Base-by-base conservation (phyloP, 768 basidiomycete species). In the Cystofilobasidium macerans region DNA sequence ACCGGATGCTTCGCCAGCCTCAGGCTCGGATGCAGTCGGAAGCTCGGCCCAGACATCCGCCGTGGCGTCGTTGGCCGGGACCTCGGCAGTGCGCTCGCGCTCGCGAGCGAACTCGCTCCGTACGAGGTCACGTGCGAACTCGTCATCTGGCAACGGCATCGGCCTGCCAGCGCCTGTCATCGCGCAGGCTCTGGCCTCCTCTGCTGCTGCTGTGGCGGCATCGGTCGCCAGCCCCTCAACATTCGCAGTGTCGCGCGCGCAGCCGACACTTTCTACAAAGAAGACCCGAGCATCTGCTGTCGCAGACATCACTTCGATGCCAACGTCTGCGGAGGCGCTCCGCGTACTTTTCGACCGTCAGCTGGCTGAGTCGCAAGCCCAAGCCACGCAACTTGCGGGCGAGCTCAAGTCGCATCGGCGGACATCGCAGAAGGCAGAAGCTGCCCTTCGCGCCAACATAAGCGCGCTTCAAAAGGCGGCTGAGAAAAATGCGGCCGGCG, bases 351-450 rank as follows among this genome's bases (percentile, higher is more conserved):
- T 68, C 40, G 11, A 60, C 35, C 30, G 45, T 32, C 61, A 43
- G 30, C 62, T 68, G 11, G 30, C 67, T 20, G 33, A 51, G 38
- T 68, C 67, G 1, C 40, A 62, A 20, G 54, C 43, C 7, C 57
- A 68, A 30, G 43, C 57, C 32, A 20, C 61, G 8, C 30, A 28
- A 9, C 67, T 68, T 9, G 35, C 62, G 9, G 33, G 56, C 22
- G 81, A 85, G 16, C 82, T 97, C 70, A 94, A 92, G 74, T 76
- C 85, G 24, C 82, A 86, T 0, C 82, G 91, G 51, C 82, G 86
- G 14, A 89, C 93, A 54, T 81, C 87, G 0, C 90, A 93, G 72
- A 87, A 89, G 70, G 84, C 86, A 0, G 86, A 93, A 61, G 84
- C 89, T 0, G 82, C 84, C 7, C 79, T 94, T 28, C 86, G 87